Conservation (phyloP, 306 rosid species). For the Dryas octopetala region DNA sequence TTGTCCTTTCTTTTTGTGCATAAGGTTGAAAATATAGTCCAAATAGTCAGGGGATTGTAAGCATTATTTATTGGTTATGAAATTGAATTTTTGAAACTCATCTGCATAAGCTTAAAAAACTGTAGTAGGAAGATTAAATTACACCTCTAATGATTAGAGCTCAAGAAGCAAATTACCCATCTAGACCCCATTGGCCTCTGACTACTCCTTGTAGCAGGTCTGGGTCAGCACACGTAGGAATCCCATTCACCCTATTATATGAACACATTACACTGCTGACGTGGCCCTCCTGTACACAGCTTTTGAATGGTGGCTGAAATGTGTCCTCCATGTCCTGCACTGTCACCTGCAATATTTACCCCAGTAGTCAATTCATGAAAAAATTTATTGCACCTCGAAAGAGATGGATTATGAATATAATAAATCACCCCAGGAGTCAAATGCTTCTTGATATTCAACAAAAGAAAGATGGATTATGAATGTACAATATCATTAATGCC, state of each 20-base stretch:
- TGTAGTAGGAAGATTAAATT: background rate
- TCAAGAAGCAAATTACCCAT: slow-evolving; percentile 44
- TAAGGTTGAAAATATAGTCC: too few species aligned
- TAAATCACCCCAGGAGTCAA: too few species aligned
- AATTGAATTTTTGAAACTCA: too few species aligned
- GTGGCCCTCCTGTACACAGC: slow-evolving; percentile 74
- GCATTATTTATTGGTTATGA: too few species aligned
- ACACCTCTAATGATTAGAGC: background rate
- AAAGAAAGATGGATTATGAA: background rate
- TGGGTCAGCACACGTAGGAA: slow-evolving; percentile 90
- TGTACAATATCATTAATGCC: background rate
- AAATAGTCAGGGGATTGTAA: too few species aligned
- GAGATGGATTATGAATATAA: background rate
- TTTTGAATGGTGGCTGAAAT: slow-evolving; percentile 73
- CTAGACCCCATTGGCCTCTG: slow-evolving; percentile 77
- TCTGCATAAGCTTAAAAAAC: background rate
- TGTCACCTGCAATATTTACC: slow-evolving; percentile 50
- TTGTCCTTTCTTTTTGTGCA: too few species aligned
- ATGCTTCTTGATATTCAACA: background rate
- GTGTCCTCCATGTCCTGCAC: slow-evolving; percentile 84
- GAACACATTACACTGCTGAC: slow-evolving; percentile 92
- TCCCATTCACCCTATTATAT: slow-evolving; percentile 74
- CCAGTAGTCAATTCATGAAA: background rate
- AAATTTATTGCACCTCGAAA: slow-evolving; percentile 5
- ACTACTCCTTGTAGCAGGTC: slow-evolving; percentile 64